Conservation (phyloP, 2,329 filamentous ascomycete genomes). For the Uncinocarpus reesii region DNA sequence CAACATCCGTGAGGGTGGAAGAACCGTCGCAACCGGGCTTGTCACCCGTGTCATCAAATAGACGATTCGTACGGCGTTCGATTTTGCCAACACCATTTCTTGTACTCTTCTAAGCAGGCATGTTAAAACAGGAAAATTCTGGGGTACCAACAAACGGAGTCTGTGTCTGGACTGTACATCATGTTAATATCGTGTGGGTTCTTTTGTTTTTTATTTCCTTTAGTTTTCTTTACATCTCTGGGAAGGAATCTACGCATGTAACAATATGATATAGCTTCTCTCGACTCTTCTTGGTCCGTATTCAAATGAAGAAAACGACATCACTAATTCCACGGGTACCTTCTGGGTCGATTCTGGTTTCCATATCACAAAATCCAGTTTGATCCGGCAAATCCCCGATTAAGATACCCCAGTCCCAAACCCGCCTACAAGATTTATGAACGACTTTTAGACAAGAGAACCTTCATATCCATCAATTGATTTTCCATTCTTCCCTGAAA, state of each 20-base stretch:
- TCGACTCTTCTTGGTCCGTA: conserved; percentile 12
- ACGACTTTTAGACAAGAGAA: too few species aligned
- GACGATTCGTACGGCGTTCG: conserved; percentile 20
- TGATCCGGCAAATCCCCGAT: too few species aligned
- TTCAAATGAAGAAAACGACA: neutral
- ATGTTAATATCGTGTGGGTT: conserved; percentile 13
- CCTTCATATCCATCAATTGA: neutral
- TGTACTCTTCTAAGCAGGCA: conserved; percentile 9
- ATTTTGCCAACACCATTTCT: conserved; percentile 4
- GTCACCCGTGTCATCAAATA: conserved; percentile 59
- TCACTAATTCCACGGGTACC: too few species aligned
- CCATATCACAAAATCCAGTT: too few species aligned
- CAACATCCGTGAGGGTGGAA: conserved; percentile 95
- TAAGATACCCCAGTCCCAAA: too few species aligned
- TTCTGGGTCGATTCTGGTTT: neutral
- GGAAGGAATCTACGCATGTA: conserved; percentile 9
- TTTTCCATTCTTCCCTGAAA: neutral
- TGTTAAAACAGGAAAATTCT: conserved; percentile 9
- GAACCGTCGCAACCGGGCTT: conserved; percentile 75
- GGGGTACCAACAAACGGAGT: conserved; percentile 15
- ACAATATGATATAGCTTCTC: conserved; percentile 16
- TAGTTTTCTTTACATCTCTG: neutral
- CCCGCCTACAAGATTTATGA: too few species aligned
- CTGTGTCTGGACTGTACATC: conserved; percentile 14
- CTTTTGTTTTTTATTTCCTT: conserved; percentile 5